Percentiles rank a stretch among this genome's conserved stretches.
Conservation (phyloP, 116 monocot species). For the Zostera marina region DNA sequence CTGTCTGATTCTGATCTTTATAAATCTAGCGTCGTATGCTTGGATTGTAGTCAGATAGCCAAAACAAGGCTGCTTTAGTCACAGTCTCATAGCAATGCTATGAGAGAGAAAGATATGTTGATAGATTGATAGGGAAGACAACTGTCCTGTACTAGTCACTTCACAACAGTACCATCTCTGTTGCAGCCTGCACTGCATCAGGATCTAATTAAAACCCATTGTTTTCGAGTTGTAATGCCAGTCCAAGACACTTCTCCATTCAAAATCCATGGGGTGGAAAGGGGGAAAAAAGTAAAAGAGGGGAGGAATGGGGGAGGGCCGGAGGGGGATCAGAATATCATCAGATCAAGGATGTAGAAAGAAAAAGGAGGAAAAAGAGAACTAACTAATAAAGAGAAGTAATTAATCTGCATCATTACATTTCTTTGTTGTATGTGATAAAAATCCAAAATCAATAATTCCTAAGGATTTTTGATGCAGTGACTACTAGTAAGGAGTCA, state of each 20-base stretch:
- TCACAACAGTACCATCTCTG: slow-evolving; percentile 60
- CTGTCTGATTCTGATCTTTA: neutral
- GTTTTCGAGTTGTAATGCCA: slow-evolving; percentile 9
- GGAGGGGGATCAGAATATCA: no score
- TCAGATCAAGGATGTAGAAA: no score
- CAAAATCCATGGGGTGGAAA: slow-evolving; percentile 3
- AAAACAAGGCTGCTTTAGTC: slow-evolving; percentile 37
- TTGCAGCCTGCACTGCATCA: slow-evolving; percentile 22
- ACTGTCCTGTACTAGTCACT: slow-evolving; percentile 67
- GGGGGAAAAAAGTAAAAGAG: neutral
- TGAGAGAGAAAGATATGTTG: slow-evolving; percentile 10
- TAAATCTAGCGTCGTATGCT: neutral
- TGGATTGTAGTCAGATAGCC: slow-evolving; percentile 12
- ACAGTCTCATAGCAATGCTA: slow-evolving; percentile 19
- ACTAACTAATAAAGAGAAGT: no score
- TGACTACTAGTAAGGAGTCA: slow-evolving; percentile 11
- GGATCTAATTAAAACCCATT: slow-evolving; percentile 20
- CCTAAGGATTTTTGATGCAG: no score
- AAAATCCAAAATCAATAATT: neutral
- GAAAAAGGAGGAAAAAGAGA: no score
- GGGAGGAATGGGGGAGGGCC: neutral
- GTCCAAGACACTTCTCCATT: slow-evolving; percentile 1
- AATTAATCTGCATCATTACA: no score
- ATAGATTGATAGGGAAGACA: slow-evolving; percentile 68
- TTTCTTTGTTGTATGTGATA: neutral